These are phyloP conservation scores for Aspergillus udagawae DNA, from an alignment of 2,329 filamentous ascomycete genomes.

Conservation along the genomic window DNA sequence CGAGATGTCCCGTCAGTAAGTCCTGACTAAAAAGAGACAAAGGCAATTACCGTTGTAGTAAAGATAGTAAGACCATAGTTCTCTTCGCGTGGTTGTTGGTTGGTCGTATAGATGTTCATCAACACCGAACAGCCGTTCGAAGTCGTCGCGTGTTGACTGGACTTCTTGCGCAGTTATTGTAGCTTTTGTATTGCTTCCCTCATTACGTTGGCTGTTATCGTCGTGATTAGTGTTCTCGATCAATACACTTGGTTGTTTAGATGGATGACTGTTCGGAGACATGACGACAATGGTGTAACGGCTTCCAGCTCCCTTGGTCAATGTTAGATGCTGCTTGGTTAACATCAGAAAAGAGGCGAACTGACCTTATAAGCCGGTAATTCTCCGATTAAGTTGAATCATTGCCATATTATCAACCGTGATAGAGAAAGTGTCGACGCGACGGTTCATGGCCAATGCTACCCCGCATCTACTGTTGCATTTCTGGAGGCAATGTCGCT, in stretches of 20 bases:
- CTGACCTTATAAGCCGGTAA: not conserved
- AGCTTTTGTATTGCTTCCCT: not conserved
- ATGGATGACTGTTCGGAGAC: not conserved
- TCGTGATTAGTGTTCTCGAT: not conserved
- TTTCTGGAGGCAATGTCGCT: not conserved
- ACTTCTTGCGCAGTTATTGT: conserved; percentile 10
- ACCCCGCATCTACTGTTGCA: not conserved
- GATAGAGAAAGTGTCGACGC: not conserved
- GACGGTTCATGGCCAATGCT: not conserved
- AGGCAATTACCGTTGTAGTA: conserved; percentile 37
- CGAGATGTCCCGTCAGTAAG: not conserved
- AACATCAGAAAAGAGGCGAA: not conserved
- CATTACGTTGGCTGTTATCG: not conserved
- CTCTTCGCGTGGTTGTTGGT: conserved; percentile 38
- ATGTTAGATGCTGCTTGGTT: not conserved
- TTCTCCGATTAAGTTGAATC: not conserved
- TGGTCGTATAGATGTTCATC: conserved; percentile 35
- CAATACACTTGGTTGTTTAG: not conserved
- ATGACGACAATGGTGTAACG: not conserved
- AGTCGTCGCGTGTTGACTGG: conserved; percentile 23
- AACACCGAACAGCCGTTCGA: conserved; percentile 35
- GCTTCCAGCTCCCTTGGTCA: not conserved
- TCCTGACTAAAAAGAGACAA: not conserved
- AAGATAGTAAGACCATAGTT: conserved; percentile 43
- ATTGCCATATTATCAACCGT: not conserved